A percentile compares a stretch with the other conserved stretches of the same genome.
These are phyloP conservation scores for Pichia manshurica DNA, from an alignment of 805 yeast species.

Conservation along the genomic window DNA sequence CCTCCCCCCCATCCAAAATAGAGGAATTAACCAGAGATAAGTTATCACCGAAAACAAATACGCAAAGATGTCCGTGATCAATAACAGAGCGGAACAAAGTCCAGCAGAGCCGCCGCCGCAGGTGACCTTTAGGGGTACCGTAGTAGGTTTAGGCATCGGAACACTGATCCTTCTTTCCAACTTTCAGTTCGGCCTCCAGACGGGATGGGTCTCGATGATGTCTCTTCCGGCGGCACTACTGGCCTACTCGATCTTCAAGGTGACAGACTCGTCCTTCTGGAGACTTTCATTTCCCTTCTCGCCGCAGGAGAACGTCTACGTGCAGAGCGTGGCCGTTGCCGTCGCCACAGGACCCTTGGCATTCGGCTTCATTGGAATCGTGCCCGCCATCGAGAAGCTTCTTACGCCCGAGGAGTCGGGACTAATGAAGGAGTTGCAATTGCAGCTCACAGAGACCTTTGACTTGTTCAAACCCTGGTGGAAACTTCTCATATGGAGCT, in stretches of 20 bases:
- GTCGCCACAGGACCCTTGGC: conserved; percentile 97
- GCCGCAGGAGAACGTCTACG: conserved; percentile 91
- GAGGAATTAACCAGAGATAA: no score
- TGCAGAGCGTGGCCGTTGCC: conserved; percentile 91
- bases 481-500: conserved; percentile 73
- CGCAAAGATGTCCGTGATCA: no score
- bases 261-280: conserved; percentile 31
- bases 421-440: conserved; percentile 29
- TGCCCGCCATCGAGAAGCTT: conserved; percentile 93
- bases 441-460: conserved; percentile 16
- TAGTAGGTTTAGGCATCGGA: conserved; percentile 81
- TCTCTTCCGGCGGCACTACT: conserved; percentile 87
- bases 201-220: conserved; percentile 99
- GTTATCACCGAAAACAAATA: no score
- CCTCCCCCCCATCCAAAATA: no score
- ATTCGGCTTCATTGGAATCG: conserved; percentile 89
- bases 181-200: conserved; percentile 93
- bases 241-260: conserved; percentile 77
- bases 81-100: no score
- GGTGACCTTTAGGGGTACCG: conserved; percentile 64
- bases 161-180: conserved; percentile 80
- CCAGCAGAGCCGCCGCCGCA: conserved; percentile 40
- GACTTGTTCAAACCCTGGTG: conserved; percentile 30
- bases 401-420: conserved; percentile 77
- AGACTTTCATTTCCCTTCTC: conserved; percentile 45